Evolutionary conservation across 2,329 filamentous ascomycete genomes (phyloP), one percentile per base, ranked within the genome.

Genomic region (Claviceps sp.): DNA sequence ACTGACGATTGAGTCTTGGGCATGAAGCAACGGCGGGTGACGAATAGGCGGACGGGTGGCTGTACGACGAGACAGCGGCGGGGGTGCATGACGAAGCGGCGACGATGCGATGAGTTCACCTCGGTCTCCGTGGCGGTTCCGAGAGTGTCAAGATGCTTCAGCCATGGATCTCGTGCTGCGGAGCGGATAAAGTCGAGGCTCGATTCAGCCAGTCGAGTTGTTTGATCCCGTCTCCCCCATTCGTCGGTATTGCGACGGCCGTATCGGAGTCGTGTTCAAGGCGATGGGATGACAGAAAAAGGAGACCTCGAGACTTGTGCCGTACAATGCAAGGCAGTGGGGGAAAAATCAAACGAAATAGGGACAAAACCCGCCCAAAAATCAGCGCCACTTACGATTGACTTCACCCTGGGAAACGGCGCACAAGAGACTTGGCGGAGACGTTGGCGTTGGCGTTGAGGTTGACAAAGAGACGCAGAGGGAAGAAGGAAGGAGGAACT

Each of bases 381-480:
- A 18, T 1, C n/a, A 26, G 5, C 18, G 34, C 49, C 16, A 53
- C 51, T 50, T 53, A 53, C 48, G 51, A 53, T 43, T 48, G 48
- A 30, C 30, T 45, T 18, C 7, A 16, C n/a, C 24, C 48, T 26
- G 43, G 26, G 43, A 20, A 38, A 40, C 26, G 37, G 48, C 51
- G 51, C 36, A 38, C 51, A 38, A 34, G 36, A 50, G 37, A 47
- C 40, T 40, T 11, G 8, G 30, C 30, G 3, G 30, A 34, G 49
- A n/a, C 26, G 14, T 13, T 2, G 26, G 18, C 26, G 44, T 46
- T 18, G 44, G 26, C 38, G 47, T 42, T 22, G 24, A 42, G 14
- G 26, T 44, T 43, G 51, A 47, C 51, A 16, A 46, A 49, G 18
- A 38, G 24, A 46, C 47, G 51, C 42, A 26, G 42, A 43, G 41